Evolutionary conservation across 2,329 filamentous ascomycete genomes (phyloP).

Genomic region (Coleophoma cylindrospora): DNA sequence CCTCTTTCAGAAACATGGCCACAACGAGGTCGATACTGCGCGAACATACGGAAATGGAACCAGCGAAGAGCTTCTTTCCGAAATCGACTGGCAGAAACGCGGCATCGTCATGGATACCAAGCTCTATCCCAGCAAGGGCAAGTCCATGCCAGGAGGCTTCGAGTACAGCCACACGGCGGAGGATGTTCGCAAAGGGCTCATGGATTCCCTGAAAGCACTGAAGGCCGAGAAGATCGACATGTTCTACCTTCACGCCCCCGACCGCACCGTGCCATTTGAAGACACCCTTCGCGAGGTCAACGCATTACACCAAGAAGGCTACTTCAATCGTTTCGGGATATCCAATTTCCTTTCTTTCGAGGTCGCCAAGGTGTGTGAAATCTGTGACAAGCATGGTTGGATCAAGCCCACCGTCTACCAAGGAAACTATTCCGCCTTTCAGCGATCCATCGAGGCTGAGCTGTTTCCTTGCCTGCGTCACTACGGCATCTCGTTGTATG

Average conservation of each 20-base stretch:
- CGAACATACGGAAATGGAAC: slow-evolving; percentile 56
- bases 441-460: slow-evolving; percentile 53
- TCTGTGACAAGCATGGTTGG: slow-evolving; percentile 27
- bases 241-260: slow-evolving; percentile 1
- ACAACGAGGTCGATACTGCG: slow-evolving; percentile 65
- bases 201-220: background rate
- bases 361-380: slow-evolving; percentile 23
- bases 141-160: background rate
- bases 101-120: background rate
- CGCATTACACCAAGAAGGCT: slow-evolving; percentile 27
- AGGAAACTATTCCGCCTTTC: slow-evolving; percentile 25
- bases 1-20: slow-evolving; percentile 57
- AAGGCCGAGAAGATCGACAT: background rate
- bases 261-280: slow-evolving; percentile 21
- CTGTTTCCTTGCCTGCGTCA: slow-evolving; percentile 51
- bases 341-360: slow-evolving; percentile 50
- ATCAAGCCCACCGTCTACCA: slow-evolving; percentile 30
- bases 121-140: background rate
- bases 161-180: background rate
- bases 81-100: background rate
- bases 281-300: slow-evolving; percentile 24
- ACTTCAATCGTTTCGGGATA: slow-evolving; percentile 45
- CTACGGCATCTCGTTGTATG: slow-evolving; percentile 55
- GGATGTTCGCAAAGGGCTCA: background rate
- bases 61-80: slow-evolving; percentile 43